Base-by-base conservation (phyloP, 345 rosid genomes). In the Carallia brachiata region DNA sequence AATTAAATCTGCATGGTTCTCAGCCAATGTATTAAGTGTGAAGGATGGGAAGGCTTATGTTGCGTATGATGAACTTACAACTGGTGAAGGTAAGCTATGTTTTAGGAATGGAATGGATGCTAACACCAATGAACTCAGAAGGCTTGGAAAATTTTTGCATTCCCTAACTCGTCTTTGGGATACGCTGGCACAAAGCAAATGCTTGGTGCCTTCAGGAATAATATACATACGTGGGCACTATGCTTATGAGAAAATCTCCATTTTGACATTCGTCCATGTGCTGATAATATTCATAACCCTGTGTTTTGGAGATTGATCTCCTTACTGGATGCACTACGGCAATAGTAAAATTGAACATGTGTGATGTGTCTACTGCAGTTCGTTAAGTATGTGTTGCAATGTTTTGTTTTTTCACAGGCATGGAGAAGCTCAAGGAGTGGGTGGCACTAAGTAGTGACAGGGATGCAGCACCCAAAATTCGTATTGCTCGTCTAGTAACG, bases 401-500 rank as follows among this genome's bases (percentile, higher is more conserved):
- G 15, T 71, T 62, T 63, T 17, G 47, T 53, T 76, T 44, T 60
- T 78, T 58, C 48, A 62, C 77, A 89, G 96, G 91, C 59, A 80
- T 77, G 53, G 91, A 89, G 79, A 89, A 82, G 82, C 78, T 90
- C 62, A 81, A 81, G 86, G 99, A 95, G 77, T 95, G 98, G 99
- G 89, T 95, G 72, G 65, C 84, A n/a, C 86, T 90, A 72, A 68
- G 72, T 69, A 83, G 81, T 70, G 89, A 88, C 70, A 89, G 80
- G 75, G 82, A 78, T 48, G 57, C 73, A 68, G 84, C 88, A 27
- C 98, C 99, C 4, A 84, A 77, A 79, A 78, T 95, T 82, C 92
- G 99, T 39, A 52, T 74, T 70, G 83, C 97, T 72, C 96, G 91
- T 60, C 92, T 88, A 73, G 61, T 81, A 74, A 83, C 89, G 34